Evolutionary conservation across 805 yeast species (phyloP), one percentile per base, ranked within the genome.

Genomic region (Lachancea nothofagi): DNA sequence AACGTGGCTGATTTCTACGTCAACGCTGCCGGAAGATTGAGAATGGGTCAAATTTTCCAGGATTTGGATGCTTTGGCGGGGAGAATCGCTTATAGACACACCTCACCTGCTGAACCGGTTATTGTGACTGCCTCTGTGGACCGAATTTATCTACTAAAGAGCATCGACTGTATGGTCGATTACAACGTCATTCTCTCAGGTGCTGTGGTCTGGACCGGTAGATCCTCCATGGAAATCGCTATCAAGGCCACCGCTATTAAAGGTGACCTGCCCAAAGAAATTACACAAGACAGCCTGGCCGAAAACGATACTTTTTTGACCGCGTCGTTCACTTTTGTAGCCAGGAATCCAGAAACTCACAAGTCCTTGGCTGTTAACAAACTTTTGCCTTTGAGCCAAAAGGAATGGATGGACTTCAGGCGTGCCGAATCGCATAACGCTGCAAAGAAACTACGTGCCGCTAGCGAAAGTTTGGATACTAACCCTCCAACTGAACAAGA

Each of bases 91-190:
- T 84, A 88, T 61, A 75, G 84, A 55, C 97, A 89, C 60, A 85
- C 95, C 64, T 72, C 83, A n/a, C 97, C 97, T 0, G 94, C 96
- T 0, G 88, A 84, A 57, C 97, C 97, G 8, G 87, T 88, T 62
- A 83, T 89, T 58, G 97, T 89, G 30, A 89, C 97, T 7, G 97
- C 97, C 1, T 80, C 93, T 20, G 96, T 89, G 20, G 97, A 90
- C 64, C 70, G 96, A 48, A 86, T 89, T 49, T 83, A 84, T 58
- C 79, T 89, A 77, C 77, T 87, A 43, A 83, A 83, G 61, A 80
- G 87, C 50, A 75, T 88, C 29, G 95, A 87, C 53, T 86, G 81
- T 52, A 77, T 88, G 45, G 69, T 72, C 41, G 75, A 78, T 46
- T 81, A 74, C 63, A 86, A 87, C 62, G 80, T 90, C 51, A 72